Base-by-base conservation (phyloP, 768 basidiomycete genomes). In the Phylloporus rhodoxanthus region DNA sequence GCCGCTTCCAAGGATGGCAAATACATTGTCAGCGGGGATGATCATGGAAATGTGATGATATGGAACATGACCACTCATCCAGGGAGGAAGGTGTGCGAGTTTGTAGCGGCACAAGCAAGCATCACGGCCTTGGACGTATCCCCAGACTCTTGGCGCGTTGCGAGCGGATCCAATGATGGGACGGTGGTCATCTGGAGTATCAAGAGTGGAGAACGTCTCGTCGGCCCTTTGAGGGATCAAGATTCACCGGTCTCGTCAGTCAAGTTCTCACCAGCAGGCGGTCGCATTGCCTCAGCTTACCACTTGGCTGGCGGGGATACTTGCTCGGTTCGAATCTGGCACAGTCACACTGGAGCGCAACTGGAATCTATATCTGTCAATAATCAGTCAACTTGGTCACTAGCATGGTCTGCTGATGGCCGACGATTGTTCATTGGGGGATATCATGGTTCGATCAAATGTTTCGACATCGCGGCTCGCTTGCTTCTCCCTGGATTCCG, bases 371-470 rank as follows among this genome's bases (percentile, higher is more conserved):
- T 52, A 20, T 38, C 26, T 1, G 33, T 45, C 14, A 13, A 20
- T 15, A 13, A 20, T 15, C 15, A 41, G 4, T 8, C 29, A 2
- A 45, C 54, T 2, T 36, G 36, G 25, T 59, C 59, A 2, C 50
- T 60, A 5, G 50, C 51, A 23, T 60, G 59, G 59, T 54, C 59
- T 20, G 7, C 2, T 17, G 52, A 60, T n/a, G 43, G 55, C 28
- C 57, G 37, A 2, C 43, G 50, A 26, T 26, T 60, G 14, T 60
- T 59, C 8, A 26, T 50, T 19, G 58, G 57, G 2, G 37, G 57
- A 14, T n/a, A 25, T 3, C 8, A 8, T 13, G 54, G 58, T 29
- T 53, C 40, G 4, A 33, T 59, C 39, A 43, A 39, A 14, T 59
- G 49, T 36, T 56, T 53, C 14, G 32, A 59, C 25, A n/a, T 50